Evolutionary conservation across 192 early-diverging fungal genomes (phyloP), one percentile per base, ranked within the genome.

Genomic region (Backusella morwellensis): DNA sequence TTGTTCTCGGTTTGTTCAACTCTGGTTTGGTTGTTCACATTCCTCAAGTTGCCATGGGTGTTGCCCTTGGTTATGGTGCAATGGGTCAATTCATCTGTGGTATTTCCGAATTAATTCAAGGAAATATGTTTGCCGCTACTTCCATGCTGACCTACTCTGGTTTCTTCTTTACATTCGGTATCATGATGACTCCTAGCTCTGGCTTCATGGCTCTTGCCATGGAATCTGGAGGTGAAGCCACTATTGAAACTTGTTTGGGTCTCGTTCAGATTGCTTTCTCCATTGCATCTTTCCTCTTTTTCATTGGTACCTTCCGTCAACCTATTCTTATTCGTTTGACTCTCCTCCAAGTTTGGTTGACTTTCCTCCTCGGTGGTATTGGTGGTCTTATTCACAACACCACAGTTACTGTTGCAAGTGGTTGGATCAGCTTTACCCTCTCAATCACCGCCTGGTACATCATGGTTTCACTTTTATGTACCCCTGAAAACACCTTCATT

Each of bases 91-190:
- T 75, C 36, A 26, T 80, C 38, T 63, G 68, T 38, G 63, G 69
- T 47, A 42, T 80, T 38, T 17, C 9, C 23, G 78, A 80, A 36
- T 9, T 75, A 7, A 26, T 63, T 67, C 68, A 71, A 36, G 78
- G 78, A 32, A 76, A 80, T 54, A 72, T 70, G 40, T 74, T 75
- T 34, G 59, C 36, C 75, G 78, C 73, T 52, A 80, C 78, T 52
- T 19, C 74, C 21, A 76, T 80, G 56, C n/a, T 52, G n/a, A 70
- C 70, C 8, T 75, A 54, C 41, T 38, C 74, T 42, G 74, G 78
- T 32, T 80, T 80, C 44, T 80, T 67, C 52, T 68, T 80, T 21
- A 54, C 78, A 15, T 80, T 76, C 15, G 70, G 73, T 36, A 73
- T 80, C 34, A 75, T 80, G 74, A 67, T 80, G 56, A 41, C 41